Conservation (phyloP, 345 rosid genomes). For the Cochlearia excelsa region DNA sequence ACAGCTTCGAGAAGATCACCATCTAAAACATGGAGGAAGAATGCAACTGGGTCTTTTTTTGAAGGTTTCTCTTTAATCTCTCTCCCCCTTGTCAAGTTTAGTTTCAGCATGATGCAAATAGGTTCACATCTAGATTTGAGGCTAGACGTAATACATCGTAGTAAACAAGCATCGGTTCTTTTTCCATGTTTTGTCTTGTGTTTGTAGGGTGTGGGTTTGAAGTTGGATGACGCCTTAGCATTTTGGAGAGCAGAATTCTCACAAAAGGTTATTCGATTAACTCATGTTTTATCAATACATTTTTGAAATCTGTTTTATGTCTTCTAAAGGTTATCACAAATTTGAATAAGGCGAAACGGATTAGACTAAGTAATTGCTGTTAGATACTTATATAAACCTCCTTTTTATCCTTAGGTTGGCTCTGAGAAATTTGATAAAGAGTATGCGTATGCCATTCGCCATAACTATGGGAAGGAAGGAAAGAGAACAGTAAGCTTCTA, state of each 20-base stretch:
- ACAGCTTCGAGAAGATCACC: conserved; percentile 94
- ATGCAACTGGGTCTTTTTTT: conserved; percentile 95
- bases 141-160: conserved; percentile 6
- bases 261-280: conserved; percentile 53
- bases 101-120: conserved; percentile 16
- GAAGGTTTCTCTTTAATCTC: conserved; percentile 51
- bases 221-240: conserved; percentile 89
- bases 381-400: neutral
- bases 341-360: no score
- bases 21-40: conserved; percentile 93
- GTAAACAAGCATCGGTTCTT: neutral
- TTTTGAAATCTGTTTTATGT: no score
- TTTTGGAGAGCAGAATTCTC: conserved; percentile 94
- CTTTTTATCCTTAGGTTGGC: conserved; percentile 52
- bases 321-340: no score
- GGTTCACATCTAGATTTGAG: conserved; percentile 17
- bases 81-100: conserved; percentile 8
- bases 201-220: conserved; percentile 79
- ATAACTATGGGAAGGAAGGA: conserved; percentile 92
- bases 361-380: neutral
- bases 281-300: no score
- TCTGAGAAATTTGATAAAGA: conserved; percentile 90
- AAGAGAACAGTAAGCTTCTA: conserved; percentile 72
- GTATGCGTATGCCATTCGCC: conserved; percentile 83
- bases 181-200: neutral